These are phyloP conservation scores for Phalaenopsis aphrodite DNA, from an alignment of 106 monocot genomes.

Conservation along the genomic window DNA sequence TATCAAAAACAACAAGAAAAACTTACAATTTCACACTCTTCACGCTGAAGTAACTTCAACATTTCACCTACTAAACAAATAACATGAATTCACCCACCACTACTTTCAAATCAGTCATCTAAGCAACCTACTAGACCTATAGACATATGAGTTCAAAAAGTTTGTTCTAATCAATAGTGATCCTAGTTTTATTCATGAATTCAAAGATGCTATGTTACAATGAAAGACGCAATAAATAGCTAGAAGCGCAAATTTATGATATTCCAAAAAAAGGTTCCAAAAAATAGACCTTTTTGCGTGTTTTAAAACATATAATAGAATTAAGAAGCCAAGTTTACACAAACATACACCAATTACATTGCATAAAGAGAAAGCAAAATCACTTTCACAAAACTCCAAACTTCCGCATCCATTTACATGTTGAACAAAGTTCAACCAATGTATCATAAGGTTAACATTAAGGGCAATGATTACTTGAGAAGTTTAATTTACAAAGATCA, in stretches of 20 bases:
- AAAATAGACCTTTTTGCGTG: background rate
- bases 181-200: background rate
- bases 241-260: background rate
- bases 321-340: background rate
- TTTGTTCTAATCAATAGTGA: too few relatives aligned
- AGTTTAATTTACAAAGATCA: background rate
- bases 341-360: background rate
- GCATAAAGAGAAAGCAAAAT: background rate
- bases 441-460: background rate
- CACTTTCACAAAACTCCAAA: background rate
- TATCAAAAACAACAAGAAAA: background rate
- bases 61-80: background rate
- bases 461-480: background rate
- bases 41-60: background rate
- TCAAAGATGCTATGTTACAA: background rate
- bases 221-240: background rate
- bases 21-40: background rate
- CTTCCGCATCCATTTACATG: background rate
- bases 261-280: background rate
- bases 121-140: too few relatives aligned
- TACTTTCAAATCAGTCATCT: background rate
- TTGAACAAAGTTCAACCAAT: background rate
- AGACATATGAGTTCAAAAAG: too few relatives aligned
- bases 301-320: background rate
- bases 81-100: background rate